Base-by-base conservation (phyloP, 805 yeast genomes). In the Barnettozyma californica region DNA sequence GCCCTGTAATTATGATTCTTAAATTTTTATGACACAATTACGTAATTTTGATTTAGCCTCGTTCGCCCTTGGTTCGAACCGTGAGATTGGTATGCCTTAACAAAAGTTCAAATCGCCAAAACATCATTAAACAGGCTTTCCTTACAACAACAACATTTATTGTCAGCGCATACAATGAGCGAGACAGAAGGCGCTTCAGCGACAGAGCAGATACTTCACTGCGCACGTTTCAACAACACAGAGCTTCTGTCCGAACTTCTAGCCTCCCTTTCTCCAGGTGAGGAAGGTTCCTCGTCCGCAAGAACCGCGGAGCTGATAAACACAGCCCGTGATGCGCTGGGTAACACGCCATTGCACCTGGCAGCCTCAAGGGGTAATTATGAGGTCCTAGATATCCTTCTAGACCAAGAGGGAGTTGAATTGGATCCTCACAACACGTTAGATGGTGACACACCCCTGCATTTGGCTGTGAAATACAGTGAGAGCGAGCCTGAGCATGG, bases 331-430 rank as follows among this genome's bases (percentile, higher is more conserved):
- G 88, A 89, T 57, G 83, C 95, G 45, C 75, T 89, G 33, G 91
- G 90, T 9, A 87, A 88, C 69, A 70, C 90, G 1, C 79, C 95
- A 2, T 71, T 92, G 38, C 98, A 92, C 68, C 66, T 94, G 31
- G 86, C 95, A 33, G 85, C 94, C 36, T 75, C 75, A 50, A 75
- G 81, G 55, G 99, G 98, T 4, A 80, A 87, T 47, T 87, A 84
- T 77, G 97, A 90, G 59, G 86, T 86, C 33, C 71, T 94, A 61
- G 97, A 92, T 63, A 68, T 76, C 44, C 69, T 92, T 18, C 72
- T 92, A 51, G 97, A 92, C 64, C 83, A 84, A 47, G 95, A 87
- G 51, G 96, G 94, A 2, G 90, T 91, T 18, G 96, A 91, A 56
- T 82, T 91, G 27, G 96, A 94, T 64, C 94, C 96, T 1, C 63